phyloP scores from a whole-genome alignment of 78 protist genomes.

The Dictyostelium purpureum region DNA sequence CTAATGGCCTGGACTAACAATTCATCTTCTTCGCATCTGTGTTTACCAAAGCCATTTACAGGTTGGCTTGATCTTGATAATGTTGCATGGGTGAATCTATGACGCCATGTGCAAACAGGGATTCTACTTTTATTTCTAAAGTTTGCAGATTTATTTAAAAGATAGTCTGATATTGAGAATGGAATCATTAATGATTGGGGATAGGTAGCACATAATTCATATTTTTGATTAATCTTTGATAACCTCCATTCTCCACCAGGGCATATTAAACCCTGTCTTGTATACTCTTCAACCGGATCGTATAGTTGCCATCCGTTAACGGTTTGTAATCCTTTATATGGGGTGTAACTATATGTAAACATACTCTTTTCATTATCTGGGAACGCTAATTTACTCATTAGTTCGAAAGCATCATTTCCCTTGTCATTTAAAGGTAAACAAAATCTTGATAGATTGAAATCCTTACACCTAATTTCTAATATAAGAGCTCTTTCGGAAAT shows the following conservation, averaged over 20 bases:
- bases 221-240: slow-evolving; percentile 54
- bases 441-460: slow-evolving; percentile 38
- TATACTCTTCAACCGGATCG: slow-evolving; percentile 78
- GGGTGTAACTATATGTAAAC: slow-evolving; percentile 28
- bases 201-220: slow-evolving; percentile 76
- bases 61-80: slow-evolving; percentile 78
- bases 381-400: background rate
- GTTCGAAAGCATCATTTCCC: slow-evolving; percentile 21
- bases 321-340: background rate
- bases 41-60: background rate
- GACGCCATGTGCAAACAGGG: slow-evolving; percentile 86
- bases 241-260: slow-evolving; percentile 38
- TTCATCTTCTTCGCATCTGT: slow-evolving; percentile 82
- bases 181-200: slow-evolving; percentile 85
- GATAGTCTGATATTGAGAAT: slow-evolving; percentile 65
- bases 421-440: slow-evolving; percentile 53
- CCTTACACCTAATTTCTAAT: slow-evolving; percentile 61
- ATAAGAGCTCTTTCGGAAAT: slow-evolving; percentile 65
- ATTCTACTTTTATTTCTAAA: slow-evolving; percentile 85
- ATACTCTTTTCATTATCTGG: background rate
- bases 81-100: slow-evolving; percentile 77
- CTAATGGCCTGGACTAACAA: slow-evolving; percentile 60
- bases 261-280: slow-evolving; percentile 42
- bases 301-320: slow-evolving; percentile 73
- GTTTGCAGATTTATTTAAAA: slow-evolving; percentile 12